A percentile compares a stretch with the other conserved stretches of the same genome.
Conservation (phyloP, 441 rosid species). For the Gossypium aridum region DNA sequence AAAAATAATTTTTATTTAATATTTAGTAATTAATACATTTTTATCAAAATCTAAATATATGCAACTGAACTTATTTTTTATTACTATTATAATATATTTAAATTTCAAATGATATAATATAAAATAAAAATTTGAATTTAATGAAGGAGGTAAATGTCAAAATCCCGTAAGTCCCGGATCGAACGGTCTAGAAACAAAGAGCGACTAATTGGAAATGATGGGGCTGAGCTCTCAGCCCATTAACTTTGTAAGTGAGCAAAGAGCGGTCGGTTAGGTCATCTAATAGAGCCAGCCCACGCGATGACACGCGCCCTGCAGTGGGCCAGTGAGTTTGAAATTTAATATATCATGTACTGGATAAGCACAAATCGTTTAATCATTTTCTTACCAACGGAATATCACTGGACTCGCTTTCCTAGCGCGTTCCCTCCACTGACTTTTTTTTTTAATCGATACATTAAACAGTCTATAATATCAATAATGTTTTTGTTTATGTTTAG, state of each 20-base stretch:
- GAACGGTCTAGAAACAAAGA: background rate
- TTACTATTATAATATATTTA: no score
- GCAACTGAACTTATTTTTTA: no score
- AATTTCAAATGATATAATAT: no score
- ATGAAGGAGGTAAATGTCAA: no score
- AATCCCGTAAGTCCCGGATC: no score
- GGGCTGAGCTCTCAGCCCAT: background rate
- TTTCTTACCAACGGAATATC: background rate
- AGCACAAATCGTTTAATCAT: constrained; percentile 3
- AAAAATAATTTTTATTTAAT: no score
- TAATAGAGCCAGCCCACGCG: background rate
- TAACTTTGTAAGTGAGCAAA: background rate
- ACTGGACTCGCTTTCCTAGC: background rate
- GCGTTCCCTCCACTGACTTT: background rate
- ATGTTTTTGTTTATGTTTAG: no score
- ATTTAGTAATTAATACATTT: no score
- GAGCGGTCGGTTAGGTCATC: background rate
- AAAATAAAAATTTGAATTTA: no score
- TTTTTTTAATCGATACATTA: background rate
- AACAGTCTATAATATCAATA: background rate
- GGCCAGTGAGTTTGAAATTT: background rate
- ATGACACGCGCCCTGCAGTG: background rate
- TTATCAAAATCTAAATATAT: no score
- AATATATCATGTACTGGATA: background rate
- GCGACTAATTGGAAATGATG: background rate